Evolutionary conservation across 345 rosid genomes (phyloP).

Genomic region (Lagerstroemia speciosa): DNA sequence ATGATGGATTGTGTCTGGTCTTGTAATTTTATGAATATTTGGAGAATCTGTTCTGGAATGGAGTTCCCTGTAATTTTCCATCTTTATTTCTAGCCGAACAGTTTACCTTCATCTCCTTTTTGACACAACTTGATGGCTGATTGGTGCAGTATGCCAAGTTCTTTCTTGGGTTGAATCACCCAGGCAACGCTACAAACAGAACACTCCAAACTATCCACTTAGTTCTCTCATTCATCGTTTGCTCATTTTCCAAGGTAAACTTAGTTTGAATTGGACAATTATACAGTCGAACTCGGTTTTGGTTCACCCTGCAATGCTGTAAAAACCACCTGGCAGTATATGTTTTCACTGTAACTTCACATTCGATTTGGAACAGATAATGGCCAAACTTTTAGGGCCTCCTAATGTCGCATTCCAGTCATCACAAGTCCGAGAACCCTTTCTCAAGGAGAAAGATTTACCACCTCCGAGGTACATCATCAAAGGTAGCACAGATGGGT

Average conservation of each 20-base stretch:
- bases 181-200: background rate
- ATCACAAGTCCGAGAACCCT: background rate
- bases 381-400: background rate
- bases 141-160: too few species aligned
- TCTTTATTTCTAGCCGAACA: too few species aligned
- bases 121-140: background rate
- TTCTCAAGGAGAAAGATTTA: background rate
- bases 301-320: background rate
- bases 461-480: conserved; percentile 9
- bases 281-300: background rate
- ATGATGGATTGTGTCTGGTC: too few species aligned
- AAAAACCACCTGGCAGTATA: background rate
- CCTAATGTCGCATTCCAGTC: background rate
- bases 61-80: too few species aligned
- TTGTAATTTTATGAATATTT: background rate
- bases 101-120: background rate
- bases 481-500: background rate
- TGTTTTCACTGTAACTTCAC: background rate
- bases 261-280: background rate
- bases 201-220: background rate
- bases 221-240: background rate
- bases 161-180: background rate
- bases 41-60: background rate
- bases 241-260: background rate
- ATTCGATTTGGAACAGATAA: background rate